Evolutionary conservation across 1,284 basidiomycete genomes (phyloP), one percentile per base, ranked within the genome.

Genomic region (Trichosporon sp.): DNA sequence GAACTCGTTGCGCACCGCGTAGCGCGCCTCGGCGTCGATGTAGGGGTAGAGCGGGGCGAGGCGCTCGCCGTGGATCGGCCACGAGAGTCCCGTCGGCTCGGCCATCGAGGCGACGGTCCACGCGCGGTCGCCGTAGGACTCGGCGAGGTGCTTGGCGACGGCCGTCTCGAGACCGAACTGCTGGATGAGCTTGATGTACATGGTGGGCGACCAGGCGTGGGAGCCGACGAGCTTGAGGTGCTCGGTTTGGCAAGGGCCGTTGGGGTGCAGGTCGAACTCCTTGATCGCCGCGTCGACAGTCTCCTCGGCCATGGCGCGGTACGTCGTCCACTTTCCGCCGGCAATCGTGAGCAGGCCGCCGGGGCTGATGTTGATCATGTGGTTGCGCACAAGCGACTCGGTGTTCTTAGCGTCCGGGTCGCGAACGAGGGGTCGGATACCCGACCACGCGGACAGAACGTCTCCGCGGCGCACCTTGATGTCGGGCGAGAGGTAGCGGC

Each of bases 271-370:
- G 78, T 90, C 84, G 85, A 93, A 98, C 69, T 89, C 89, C 81
- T 92, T 88, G 75, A 98, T 87, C 10, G 96, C 96, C 71, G 88
- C 87, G 84, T 98, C 93, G 65, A 98, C 91, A 0, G 94, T 93
- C 86, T 99, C 94, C 86, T 96, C 89, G 38, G 96, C 94, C 96
- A 98, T 98, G 67, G 91, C 91, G 68, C 94, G 87, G 84, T 98
- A 99, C 37, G 96, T 98, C 68, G 96, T 99, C 96, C 96, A 99
- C 85, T 98, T 99, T 4, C 96, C 96, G 64, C 96, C 96, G 6
- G 94, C 94, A 78, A 98, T 96, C 19, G 96, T 98, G 72, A 99
- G 84, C 76, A 99, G 86, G 21, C 95, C 95, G 74, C 89, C 90
- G 38, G 89, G 87, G 68, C 88, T 89, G 54, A 96, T 89, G 83